phyloP scores from a whole-genome alignment of 108 stramenopile species.

The Epipyxis sp. region DNA sequence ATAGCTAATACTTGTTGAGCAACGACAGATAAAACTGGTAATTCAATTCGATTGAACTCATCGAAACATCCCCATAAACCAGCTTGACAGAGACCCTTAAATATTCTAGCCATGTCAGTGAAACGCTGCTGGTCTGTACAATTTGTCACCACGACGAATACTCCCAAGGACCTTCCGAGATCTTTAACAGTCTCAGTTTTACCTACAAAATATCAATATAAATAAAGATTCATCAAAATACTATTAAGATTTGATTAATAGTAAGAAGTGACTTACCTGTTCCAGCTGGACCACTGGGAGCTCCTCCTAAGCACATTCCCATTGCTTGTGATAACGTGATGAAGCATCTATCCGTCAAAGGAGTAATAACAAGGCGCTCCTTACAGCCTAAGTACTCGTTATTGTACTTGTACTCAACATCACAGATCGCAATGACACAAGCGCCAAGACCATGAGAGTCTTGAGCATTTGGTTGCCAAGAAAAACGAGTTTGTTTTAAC shows the following conservation, averaged over 20 bases:
- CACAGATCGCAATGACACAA: slow-evolving; percentile 50
- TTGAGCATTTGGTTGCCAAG: slow-evolving; percentile 33
- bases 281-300: slow-evolving; percentile 60
- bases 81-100: slow-evolving; percentile 61
- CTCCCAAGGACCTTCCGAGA: slow-evolving; percentile 53
- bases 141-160: slow-evolving; percentile 55
- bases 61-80: slow-evolving; percentile 67
- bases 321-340: slow-evolving; percentile 60
- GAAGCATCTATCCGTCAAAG: slow-evolving; percentile 63
- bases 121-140: slow-evolving; percentile 63
- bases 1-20: slow-evolving; percentile 61
- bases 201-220: too few relatives aligned
- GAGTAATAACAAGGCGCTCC: slow-evolving; percentile 61
- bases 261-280: too few relatives aligned
- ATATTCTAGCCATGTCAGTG: slow-evolving; percentile 65
- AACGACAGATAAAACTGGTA: slow-evolving; percentile 62
- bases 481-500: slow-evolving; percentile 54
- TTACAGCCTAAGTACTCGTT: slow-evolving; percentile 56
- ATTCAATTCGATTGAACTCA: slow-evolving; percentile 64
- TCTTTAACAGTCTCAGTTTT: slow-evolving; percentile 67
- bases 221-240: too few relatives aligned
- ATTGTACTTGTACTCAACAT: slow-evolving; percentile 54
- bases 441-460: slow-evolving; percentile 31
- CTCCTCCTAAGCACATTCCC: slow-evolving; percentile 61
- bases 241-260: too few relatives aligned